phyloP scores from a whole-genome alignment of 176 grass and related monocot genomes.

The Hyparrhenia diplandra region DNA sequence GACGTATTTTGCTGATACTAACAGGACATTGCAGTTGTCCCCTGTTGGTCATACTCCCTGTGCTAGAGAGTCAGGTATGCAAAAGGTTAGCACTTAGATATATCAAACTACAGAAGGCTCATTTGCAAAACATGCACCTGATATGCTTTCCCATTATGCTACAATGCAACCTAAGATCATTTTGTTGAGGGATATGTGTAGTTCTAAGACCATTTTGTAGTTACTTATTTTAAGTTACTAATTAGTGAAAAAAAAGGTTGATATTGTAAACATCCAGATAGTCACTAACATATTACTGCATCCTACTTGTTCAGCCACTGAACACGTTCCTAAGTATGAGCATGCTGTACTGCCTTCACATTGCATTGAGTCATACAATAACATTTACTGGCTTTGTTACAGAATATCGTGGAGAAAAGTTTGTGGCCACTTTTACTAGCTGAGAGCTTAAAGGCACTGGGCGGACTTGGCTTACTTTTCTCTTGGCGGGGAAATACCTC shows the following conservation, averaged over 20 bases:
- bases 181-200: neutral
- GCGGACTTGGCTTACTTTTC: conserved; percentile 95
- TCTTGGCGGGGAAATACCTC: conserved; percentile 85
- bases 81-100: conserved; percentile 62
- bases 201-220: neutral
- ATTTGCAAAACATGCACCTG: neutral
- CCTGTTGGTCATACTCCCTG: conserved; percentile 93
- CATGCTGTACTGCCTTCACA: neutral
- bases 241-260: neutral
- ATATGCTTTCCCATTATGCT: neutral
- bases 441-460: conserved; percentile 94
- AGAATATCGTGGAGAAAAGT: conserved; percentile 70
- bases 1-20: conserved; percentile 30
- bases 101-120: conserved; percentile 16
- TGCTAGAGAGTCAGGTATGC: conserved; percentile 96
- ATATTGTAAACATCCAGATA: neutral
- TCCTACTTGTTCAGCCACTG: conserved; percentile 1
- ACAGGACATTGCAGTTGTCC: conserved; percentile 97
- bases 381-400: conserved; percentile 18
- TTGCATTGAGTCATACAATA: neutral
- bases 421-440: conserved; percentile 76
- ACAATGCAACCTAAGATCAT: neutral
- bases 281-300: neutral
- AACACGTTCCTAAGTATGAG: neutral
- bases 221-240: neutral